Evolutionary conservation across 2,329 filamentous ascomycete genomes (phyloP), one percentile per base, ranked within the genome.

Genomic region (Venturia effusa): DNA sequence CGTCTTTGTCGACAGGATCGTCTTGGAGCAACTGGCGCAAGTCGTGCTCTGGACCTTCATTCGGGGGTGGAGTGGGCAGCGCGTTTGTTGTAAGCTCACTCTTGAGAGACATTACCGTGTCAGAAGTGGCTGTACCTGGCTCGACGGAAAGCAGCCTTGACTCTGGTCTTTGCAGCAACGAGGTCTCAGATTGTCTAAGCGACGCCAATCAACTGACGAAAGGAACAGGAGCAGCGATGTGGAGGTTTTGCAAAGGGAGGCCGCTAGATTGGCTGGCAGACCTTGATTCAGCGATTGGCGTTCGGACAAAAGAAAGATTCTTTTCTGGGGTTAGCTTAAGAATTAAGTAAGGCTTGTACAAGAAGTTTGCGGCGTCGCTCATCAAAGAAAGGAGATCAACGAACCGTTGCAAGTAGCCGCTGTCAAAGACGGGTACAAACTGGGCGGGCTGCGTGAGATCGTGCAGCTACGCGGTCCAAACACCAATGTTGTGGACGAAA

Each of bases 341-440:
- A 34, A 30, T 13, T 55, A 55, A 57, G 34, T 57, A 57, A 57
- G 51, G 51, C 27, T 32, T 34, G 51, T 57, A 57, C 51, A 34
- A 57, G 59, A 60, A 43, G 59, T 60, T 60, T 60, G 59, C 59
- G 24, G 40, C 40, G 59, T 22, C n/a, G 27, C 51, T 57, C 30
- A 57, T 60, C 34, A 60, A 60, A 60, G 59, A 43, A 60, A 43
- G 22, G 34, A 40, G 37, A 24, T 43, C 22, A 43, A 60, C 59
- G 59, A 60, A 60, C 59, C 59, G 59, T 60, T 43, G 59, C 59
- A 60, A 60, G 59, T 43, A 60, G 37, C 59, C 59, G 59, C 24
- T 43, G 34, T 60, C 34, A 43, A 60, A 40, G 40, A 43, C 59
- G 59, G 59, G 22, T 60, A 60, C 59, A 60, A 60, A 60, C 59